Evolutionary conservation across 225 moss, liverwort and hornwort genomes (phyloP).

Genomic region (Pseudoscleropodium purum): DNA sequence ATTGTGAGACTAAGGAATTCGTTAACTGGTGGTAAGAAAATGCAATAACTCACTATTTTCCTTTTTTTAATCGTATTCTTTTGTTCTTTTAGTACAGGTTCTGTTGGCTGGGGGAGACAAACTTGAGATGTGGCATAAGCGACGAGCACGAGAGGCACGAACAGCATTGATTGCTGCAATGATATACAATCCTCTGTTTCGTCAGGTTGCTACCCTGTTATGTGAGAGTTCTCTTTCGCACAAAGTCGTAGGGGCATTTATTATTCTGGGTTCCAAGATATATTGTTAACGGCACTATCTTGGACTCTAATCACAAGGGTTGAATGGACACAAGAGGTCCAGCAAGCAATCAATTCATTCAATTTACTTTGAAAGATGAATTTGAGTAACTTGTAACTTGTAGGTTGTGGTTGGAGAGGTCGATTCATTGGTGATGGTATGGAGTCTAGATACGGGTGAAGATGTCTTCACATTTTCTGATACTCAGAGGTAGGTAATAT

Average conservation of each 20-base stretch:
- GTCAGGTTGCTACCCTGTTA: constrained; percentile 42
- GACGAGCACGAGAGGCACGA: constrained; percentile 75
- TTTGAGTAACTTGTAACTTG: neutral
- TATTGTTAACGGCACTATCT: neutral
- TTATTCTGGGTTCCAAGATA: neutral
- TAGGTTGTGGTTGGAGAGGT: constrained; percentile 94
- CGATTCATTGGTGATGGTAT: constrained; percentile 78
- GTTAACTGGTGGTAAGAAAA: neutral
- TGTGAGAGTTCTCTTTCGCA: neutral
- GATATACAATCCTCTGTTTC: constrained; percentile 72
- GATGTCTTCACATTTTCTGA: constrained; percentile 90
- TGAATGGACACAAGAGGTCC: neutral
- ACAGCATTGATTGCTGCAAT: constrained; percentile 68
- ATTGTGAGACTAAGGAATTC: neutral
- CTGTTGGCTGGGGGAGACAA: constrained; percentile 65
- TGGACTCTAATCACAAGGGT: neutral
- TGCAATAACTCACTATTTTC: neutral
- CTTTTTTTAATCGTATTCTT: neutral
- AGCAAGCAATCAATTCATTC: neutral
- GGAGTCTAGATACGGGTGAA: constrained; percentile 86
- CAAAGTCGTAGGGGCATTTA: neutral
- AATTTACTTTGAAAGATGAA: neutral
- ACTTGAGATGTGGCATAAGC: constrained; percentile 97
- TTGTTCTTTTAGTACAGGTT: constrained; percentile 23
- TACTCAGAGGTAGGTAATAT: constrained; percentile 30